Conservation (phyloP, 2,329 filamentous ascomycete genomes). For the Metarhizium guizhouense region DNA sequence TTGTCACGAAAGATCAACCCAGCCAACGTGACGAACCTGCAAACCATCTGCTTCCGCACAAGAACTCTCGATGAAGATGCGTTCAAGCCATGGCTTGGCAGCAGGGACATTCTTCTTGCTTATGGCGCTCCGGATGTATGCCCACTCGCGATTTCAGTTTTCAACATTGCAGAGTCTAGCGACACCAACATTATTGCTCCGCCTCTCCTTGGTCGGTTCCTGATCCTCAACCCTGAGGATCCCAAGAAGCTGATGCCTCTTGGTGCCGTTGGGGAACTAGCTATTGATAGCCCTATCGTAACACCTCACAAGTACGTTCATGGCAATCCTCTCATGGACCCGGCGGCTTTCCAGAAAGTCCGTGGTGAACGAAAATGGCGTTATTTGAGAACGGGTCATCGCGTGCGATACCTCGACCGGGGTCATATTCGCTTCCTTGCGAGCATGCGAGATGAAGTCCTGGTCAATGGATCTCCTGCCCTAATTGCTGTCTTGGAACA, state of each 20-base stretch:
- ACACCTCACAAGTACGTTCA: conserved; percentile 26
- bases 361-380: conserved; percentile 20
- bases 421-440: conserved; percentile 40
- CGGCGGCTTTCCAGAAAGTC: conserved; percentile 9
- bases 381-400: conserved; percentile 42
- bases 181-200: conserved; percentile 34
- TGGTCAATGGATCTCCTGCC: conserved; percentile 29
- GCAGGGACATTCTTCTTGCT: conserved; percentile 37
- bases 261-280: conserved; percentile 48
- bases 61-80: conserved; percentile 41
- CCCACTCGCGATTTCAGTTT: conserved; percentile 40
- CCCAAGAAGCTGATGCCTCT: conserved; percentile 40
- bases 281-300: conserved; percentile 42
- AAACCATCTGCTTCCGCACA: conserved; percentile 37
- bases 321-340: conserved; percentile 19
- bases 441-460: conserved; percentile 31
- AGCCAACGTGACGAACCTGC: conserved; percentile 25
- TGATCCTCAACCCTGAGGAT: conserved; percentile 45
- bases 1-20: conserved; percentile 40
- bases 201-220: conserved; percentile 39
- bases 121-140: conserved; percentile 44
- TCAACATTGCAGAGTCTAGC: conserved; percentile 28
- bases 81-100: conserved; percentile 35
- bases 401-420: conserved; percentile 37
- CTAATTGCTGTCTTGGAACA: conserved; percentile 37